Conservation (phyloP, 768 basidiomycete species). For the Sistotremastrum niveocremeum region DNA sequence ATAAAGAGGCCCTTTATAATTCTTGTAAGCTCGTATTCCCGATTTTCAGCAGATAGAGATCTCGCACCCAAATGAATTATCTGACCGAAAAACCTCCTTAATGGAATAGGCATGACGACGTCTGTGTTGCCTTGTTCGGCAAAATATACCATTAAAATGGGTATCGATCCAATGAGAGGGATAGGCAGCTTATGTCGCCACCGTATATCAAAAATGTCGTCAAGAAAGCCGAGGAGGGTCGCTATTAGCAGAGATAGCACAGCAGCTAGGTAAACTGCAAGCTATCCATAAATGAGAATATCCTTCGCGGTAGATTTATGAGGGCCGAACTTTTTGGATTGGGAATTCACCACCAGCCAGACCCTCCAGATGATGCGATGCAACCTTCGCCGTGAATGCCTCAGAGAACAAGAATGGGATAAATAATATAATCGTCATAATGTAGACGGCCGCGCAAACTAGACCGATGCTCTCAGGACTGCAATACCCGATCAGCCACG, state of each 20-base stretch:
- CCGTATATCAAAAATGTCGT: conserved; percentile 96
- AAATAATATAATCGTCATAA: conserved; percentile 76
- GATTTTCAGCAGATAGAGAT: neutral
- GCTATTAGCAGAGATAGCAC: conserved; percentile 86
- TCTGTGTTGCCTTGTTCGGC: conserved; percentile 89
- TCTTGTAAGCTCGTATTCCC: conserved; percentile 1
- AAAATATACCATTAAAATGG: conserved; percentile 91
- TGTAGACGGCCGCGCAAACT: conserved; percentile 81
- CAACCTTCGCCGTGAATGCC: conserved; percentile 31
- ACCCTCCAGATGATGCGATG: conserved; percentile 36
- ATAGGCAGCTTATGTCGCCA: conserved; percentile 98
- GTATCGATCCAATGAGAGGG: conserved; percentile 89
- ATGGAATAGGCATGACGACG: conserved; percentile 80
- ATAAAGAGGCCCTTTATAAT: conserved; percentile 67
- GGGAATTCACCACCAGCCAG: conserved; percentile 58
- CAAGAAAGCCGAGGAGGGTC: conserved; percentile 87
- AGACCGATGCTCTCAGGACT: conserved; percentile 94
- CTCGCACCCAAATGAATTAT: conserved; percentile 77
- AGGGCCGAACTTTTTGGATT: conserved; percentile 39
- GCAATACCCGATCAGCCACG: neutral
- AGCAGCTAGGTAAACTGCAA: conserved; percentile 87
- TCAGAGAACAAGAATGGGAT: conserved; percentile 92
- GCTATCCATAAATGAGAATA: conserved; percentile 25
- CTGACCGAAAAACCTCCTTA: conserved; percentile 59
- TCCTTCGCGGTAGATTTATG: neutral